Percentiles rank a stretch among this genome's conserved stretches.
phyloP scores from a whole-genome alignment of 768 basidiomycete species.

The Leccinum truebloodii region DNA sequence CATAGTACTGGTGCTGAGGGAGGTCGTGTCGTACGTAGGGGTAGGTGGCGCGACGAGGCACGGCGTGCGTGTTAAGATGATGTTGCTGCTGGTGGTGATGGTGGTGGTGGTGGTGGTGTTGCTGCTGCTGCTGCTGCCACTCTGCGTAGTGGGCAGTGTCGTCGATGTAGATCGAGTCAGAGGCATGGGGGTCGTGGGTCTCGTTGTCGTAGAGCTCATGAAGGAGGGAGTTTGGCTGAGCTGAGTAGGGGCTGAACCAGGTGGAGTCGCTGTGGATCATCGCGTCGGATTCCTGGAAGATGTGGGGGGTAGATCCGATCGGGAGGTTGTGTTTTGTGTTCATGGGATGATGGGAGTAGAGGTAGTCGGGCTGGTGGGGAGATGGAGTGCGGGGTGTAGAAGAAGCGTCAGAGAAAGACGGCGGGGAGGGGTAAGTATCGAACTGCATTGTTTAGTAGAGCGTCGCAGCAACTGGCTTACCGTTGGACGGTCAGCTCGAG shows the following conservation, averaged over 20 bases:
- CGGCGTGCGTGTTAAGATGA: constrained; percentile 27
- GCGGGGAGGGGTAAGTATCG: constrained; percentile 54
- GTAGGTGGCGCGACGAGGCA: constrained; percentile 67
- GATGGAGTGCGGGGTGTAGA: constrained; percentile 74
- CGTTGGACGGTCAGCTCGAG: constrained; percentile 12
- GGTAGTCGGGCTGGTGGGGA: constrained; percentile 46
- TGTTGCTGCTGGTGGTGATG: constrained; percentile 43
- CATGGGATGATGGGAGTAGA: constrained; percentile 20
- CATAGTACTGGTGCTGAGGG: constrained; percentile 40
- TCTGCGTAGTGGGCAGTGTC: constrained; percentile 36
- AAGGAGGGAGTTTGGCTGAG: constrained; percentile 53
- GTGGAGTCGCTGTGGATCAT: constrained; percentile 42
- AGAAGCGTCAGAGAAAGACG: constrained; percentile 64
- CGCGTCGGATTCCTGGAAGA: constrained; percentile 46
- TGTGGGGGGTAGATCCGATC: constrained; percentile 48
- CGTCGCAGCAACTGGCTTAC: constrained; percentile 25
- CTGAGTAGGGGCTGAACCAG: constrained; percentile 34
- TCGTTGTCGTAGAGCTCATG: constrained; percentile 73
- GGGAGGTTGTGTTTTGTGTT: constrained; percentile 40
- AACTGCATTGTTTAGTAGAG: constrained; percentile 47
- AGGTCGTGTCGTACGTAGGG: constrained; percentile 77
- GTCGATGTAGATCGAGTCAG: constrained; percentile 36
- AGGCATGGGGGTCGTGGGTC: constrained; percentile 40
- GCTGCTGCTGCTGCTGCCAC: constrained; percentile 40
- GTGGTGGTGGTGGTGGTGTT: constrained; percentile 26